Conservation (phyloP, 257 asterid genomes). For the Nicotiana tomentosiformis region DNA sequence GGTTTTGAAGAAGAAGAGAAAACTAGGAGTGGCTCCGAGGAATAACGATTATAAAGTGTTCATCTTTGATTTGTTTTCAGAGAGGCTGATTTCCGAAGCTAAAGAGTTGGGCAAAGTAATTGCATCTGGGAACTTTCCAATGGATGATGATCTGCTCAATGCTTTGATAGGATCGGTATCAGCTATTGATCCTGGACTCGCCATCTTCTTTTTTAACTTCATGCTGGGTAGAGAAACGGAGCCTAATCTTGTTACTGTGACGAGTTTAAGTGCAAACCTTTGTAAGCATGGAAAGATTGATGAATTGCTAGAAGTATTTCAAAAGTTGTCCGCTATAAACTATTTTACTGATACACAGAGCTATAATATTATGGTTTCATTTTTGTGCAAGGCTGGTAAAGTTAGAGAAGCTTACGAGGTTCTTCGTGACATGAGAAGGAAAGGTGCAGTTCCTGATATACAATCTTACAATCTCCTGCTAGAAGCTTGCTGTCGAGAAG, state of each 20-base stretch:
- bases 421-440: constrained; percentile 79
- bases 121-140: constrained; percentile 65
- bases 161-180: constrained; percentile 75
- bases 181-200: constrained; percentile 39
- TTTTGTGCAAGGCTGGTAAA: constrained; percentile 62
- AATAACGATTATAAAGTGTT: constrained; percentile 46
- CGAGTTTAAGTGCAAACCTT: constrained; percentile 57
- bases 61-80: constrained; percentile 54
- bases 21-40: constrained; percentile 88
- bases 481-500: constrained; percentile 80
- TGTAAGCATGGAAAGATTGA: constrained; percentile 51
- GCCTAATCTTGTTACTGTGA: constrained; percentile 57
- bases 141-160: constrained; percentile 70
- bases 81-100: constrained; percentile 53
- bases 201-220: constrained; percentile 59
- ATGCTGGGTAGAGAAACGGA: constrained; percentile 51
- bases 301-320: constrained; percentile 53
- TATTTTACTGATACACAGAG: constrained; percentile 46
- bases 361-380: constrained; percentile 61
- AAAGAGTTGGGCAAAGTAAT: constrained; percentile 70
- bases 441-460: constrained; percentile 53
- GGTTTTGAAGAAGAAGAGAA: constrained; percentile 78
- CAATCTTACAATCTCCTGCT: constrained; percentile 66
- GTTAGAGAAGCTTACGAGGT: constrained; percentile 63
- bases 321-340: constrained; percentile 40